Conservation (phyloP, 441 rosid genomes). For the Gossypium gossypioides region DNA sequence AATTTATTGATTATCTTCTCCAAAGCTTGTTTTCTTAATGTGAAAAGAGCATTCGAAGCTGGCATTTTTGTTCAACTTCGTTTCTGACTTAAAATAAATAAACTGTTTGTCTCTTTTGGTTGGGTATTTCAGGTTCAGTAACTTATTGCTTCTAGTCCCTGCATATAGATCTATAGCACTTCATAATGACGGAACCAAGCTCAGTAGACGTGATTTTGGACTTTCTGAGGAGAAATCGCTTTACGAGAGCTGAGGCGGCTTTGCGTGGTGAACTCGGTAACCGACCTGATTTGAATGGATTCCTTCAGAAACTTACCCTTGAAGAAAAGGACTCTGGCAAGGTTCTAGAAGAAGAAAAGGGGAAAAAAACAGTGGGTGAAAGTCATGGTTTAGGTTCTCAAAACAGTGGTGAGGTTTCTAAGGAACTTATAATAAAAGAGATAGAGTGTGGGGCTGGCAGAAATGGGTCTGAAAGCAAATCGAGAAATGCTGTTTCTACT, state of each 20-base stretch:
- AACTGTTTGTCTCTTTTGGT: not conserved
- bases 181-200: conserved; percentile 53
- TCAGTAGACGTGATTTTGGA: conserved; percentile 69
- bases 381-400: conserved; percentile 32
- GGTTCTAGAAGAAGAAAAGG: conserved; percentile 32
- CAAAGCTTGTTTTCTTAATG: not conserved
- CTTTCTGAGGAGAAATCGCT: conserved; percentile 58
- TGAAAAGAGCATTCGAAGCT: not conserved
- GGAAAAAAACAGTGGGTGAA: conserved; percentile 20
- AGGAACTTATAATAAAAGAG: conserved; percentile 84
- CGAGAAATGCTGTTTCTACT: conserved; percentile 38
- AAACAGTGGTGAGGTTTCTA: conserved; percentile 36
- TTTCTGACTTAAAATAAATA: not conserved
- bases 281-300: conserved; percentile 64
- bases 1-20: not conserved
- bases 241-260: conserved; percentile 88
- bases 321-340: conserved; percentile 42
- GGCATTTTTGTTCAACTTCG: not conserved
- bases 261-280: conserved; percentile 60
- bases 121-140: conserved; percentile 28
- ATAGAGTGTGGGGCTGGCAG: conserved; percentile 57
- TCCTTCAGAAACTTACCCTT: conserved; percentile 50
- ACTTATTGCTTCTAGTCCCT: conserved; percentile 21
- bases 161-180: conserved; percentile 17
- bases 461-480: conserved; percentile 52